Percentiles rank a stretch among this genome's conserved stretches.
These are phyloP conservation scores for Dactylellina sp. DNA, from an alignment of 2,329 filamentous ascomycete genomes.

Conservation along the genomic window DNA sequence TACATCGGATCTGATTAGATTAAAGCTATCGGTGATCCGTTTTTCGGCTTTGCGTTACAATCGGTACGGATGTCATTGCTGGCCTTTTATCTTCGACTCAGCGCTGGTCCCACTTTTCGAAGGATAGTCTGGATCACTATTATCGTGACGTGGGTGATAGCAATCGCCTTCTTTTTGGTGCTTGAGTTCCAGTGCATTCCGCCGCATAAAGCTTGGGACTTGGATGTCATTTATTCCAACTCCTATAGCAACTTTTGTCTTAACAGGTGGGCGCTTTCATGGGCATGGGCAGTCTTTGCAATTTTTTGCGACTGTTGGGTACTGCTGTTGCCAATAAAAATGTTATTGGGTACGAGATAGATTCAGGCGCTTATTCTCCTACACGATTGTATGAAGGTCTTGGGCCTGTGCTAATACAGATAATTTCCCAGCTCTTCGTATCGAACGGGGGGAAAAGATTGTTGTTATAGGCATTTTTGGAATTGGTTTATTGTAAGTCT, in stretches of 20 bases:
- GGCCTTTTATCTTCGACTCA: constrained; percentile 42
- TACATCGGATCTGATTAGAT: constrained; percentile 1
- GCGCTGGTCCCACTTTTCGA: constrained; percentile 27
- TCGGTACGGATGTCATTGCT: constrained; percentile 31
- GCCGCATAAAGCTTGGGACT: constrained; percentile 23
- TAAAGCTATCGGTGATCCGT: constrained; percentile 28
- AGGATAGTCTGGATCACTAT: constrained; percentile 24
- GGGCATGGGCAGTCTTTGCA: constrained; percentile 29
- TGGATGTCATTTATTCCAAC: constrained; percentile 19
- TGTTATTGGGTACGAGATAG: constrained; percentile 31
- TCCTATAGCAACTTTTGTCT: constrained; percentile 26
- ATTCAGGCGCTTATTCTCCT: not conserved
- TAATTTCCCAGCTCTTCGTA: constrained; percentile 20
- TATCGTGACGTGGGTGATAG: constrained; percentile 13
- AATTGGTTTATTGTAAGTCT: constrained; percentile 30
- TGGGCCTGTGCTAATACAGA: too few relatives aligned
- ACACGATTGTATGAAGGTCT: too few relatives aligned
- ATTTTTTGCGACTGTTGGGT: constrained; percentile 45
- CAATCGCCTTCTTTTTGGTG: constrained; percentile 10
- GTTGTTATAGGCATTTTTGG: constrained; percentile 26
- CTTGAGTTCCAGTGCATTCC: constrained; percentile 31
- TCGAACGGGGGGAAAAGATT: constrained; percentile 21
- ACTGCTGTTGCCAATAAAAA: constrained; percentile 30
- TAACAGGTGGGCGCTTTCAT: constrained; percentile 30
- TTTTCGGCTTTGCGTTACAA: constrained; percentile 28